Evolutionary conservation across 2,329 filamentous ascomycete genomes (phyloP).

Genomic region (Teratosphaeria destructans): DNA sequence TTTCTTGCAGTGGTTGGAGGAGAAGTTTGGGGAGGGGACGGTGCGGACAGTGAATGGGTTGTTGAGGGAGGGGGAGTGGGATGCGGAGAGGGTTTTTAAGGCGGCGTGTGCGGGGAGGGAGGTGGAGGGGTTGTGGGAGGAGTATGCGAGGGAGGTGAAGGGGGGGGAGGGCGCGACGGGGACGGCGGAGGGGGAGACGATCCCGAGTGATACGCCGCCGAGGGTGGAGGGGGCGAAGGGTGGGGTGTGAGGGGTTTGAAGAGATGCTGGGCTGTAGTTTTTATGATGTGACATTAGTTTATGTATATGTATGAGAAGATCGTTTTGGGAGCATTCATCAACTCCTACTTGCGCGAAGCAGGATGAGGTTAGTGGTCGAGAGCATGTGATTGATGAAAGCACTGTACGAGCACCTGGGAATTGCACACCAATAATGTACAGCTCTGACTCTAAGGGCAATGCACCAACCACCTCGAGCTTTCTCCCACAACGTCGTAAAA

Average conservation of each 20-base stretch:
- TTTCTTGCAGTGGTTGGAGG: slow-evolving; percentile 79
- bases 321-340: not conserved
- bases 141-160: slow-evolving; percentile 50
- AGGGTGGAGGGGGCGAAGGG: not conserved
- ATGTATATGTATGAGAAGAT: not conserved
- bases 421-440: not conserved
- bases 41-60: slow-evolving; percentile 54
- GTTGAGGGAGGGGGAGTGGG: slow-evolving; percentile 53
- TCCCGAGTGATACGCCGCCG: slow-evolving; percentile 8
- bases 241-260: not conserved
- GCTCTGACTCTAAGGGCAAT: not conserved
- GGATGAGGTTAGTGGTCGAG: not conserved
- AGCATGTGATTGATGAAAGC: not conserved
- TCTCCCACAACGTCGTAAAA: not conserved
- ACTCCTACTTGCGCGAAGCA: too few species aligned
- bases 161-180: not conserved
- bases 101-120: slow-evolving; percentile 38
- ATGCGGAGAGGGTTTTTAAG: slow-evolving; percentile 38
- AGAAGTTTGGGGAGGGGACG: slow-evolving; percentile 42
- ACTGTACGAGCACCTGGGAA: not conserved
- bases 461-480: not conserved
- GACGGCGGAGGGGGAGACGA: slow-evolving; percentile 2
- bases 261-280: not conserved
- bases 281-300: not conserved
- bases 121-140: slow-evolving; percentile 61